Evolutionary conservation across 305 asterid species (phyloP).

Genomic region (Fraxinus floribunda): DNA sequence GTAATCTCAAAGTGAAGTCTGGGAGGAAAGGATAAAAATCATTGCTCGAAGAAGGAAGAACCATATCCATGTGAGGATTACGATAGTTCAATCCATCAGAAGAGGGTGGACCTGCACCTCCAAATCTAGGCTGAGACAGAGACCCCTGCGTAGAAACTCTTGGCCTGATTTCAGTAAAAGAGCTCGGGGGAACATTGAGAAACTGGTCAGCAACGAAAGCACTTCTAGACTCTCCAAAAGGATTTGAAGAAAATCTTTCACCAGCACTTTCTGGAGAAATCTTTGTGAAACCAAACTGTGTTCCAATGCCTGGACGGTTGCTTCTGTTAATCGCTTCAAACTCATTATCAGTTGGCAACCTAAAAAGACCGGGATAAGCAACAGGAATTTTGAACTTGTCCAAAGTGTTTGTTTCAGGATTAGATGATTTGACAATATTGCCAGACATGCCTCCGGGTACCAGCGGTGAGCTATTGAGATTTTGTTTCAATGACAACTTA

Average conservation of each 20-base stretch:
- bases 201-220: slow-evolving; percentile 28
- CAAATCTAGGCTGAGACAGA: slow-evolving; percentile 31
- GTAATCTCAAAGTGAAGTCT: slow-evolving; percentile 32
- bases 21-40: slow-evolving; percentile 36
- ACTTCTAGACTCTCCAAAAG: slow-evolving; percentile 37
- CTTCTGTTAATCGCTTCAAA: slow-evolving; percentile 33
- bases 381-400: slow-evolving; percentile 45
- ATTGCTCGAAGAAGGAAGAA: slow-evolving; percentile 26
- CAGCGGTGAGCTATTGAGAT: slow-evolving; percentile 31
- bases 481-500: slow-evolving; percentile 55
- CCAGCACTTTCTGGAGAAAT: slow-evolving; percentile 28
- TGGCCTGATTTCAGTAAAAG: slow-evolving; percentile 28
- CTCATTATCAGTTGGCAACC: slow-evolving; percentile 69
- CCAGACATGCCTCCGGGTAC: slow-evolving; percentile 24
- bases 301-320: slow-evolving; percentile 17
- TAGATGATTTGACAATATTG: slow-evolving; percentile 28
- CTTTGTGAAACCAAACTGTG: slow-evolving; percentile 26
- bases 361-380: slow-evolving; percentile 57
- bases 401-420: slow-evolving; percentile 23
- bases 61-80: slow-evolving; percentile 34
- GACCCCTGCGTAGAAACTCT: slow-evolving; percentile 30
- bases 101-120: slow-evolving; percentile 33
- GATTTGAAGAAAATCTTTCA: slow-evolving; percentile 30
- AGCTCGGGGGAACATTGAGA: slow-evolving; percentile 25
- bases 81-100: slow-evolving; percentile 32